Evolutionary conservation across 306 rosid species (phyloP), one percentile per base, ranked within the genome.

Genomic region (Acacia crassicarpa): DNA sequence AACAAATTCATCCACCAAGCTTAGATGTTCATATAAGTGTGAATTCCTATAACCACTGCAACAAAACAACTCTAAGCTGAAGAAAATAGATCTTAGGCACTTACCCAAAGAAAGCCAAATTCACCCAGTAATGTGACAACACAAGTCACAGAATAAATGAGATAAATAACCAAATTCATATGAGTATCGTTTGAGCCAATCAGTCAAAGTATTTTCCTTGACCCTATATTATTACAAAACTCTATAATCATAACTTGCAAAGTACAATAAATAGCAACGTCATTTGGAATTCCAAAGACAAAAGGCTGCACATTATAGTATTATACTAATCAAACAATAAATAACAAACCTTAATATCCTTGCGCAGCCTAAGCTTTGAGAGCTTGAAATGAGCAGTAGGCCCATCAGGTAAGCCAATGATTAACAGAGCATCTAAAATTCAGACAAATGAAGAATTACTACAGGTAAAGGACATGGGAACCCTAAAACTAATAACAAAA

Each of bases 361-460:
- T 89, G 81, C 93, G 90, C 75, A 93, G 90, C 80, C 87, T 92
- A 80, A 93, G 93, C 58, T 82, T 95, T 3, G 96, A 83, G 54
- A 95, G 92, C 88, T 95, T 95, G 75, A 93, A 93, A 91, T 93
- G 96, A 72, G 97, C 99, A 80, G 99, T 92, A 43, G 99, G 99
- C n/a, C 99, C 99, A 11, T 86, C 67, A 43, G 99, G 97, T 69
- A 95, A 30, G 43, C 91, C 94, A 33, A 93, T 90, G 62, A 95
- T 67, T 78, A 93, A 75, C 48, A 91, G 91, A 75, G 97, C 96
- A 88, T 93, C 97, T 92, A 73, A 72, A 88, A 87, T 63, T 58
- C 74, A 71, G 10, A 82, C 22, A 65, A 80, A 79, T 25, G 41
- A 40, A 75, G 1, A 73, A 76, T 79, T 33, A 58, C 15, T 10